Evolutionary conservation across 306 rosid genomes (phyloP).

Genomic region (Trifolium dubium): DNA sequence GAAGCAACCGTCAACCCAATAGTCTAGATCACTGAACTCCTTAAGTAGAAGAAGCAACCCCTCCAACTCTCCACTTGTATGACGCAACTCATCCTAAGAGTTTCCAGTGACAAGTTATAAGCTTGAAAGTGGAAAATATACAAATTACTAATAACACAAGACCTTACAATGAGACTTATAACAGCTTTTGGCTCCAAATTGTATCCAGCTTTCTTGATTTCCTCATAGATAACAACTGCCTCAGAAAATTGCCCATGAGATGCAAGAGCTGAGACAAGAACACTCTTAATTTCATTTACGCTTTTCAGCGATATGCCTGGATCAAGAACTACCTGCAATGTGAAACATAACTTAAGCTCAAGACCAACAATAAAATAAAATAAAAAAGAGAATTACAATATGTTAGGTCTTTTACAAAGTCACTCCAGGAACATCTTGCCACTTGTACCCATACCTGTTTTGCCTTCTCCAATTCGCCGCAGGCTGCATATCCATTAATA

Average conservation of each 20-base stretch:
- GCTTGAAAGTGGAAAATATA: constrained; percentile 24
- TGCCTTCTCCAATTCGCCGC: constrained; percentile 85
- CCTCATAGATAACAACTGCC: constrained; percentile 59
- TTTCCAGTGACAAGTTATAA: neutral
- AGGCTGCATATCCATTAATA: constrained; percentile 69
- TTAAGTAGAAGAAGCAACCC: constrained; percentile 62
- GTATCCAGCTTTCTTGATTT: constrained; percentile 67
- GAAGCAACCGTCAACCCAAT: constrained; percentile 80
- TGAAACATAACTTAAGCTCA: constrained; percentile 27
- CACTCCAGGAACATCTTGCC: constrained; percentile 15
- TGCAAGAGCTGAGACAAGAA: constrained; percentile 78
- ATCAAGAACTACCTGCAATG: constrained; percentile 62
- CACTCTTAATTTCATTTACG: constrained; percentile 71
- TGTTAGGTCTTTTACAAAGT: constrained; percentile 5
- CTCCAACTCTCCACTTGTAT: constrained; percentile 62
- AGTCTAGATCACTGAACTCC: constrained; percentile 57
- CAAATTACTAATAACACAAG: constrained; percentile 14
- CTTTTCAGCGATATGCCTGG: constrained; percentile 48
- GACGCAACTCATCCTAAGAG: constrained; percentile 65
- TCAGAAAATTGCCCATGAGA: constrained; percentile 65
- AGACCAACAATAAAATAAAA: neutral
- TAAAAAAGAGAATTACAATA: constrained; percentile 8
- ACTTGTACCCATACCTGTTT: constrained; percentile 65
- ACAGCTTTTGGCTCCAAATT: constrained; percentile 74
- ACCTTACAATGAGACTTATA: constrained; percentile 71